phyloP scores from a whole-genome alignment of 2,329 filamentous ascomycete species.

The Teratosphaeria viscida region DNA sequence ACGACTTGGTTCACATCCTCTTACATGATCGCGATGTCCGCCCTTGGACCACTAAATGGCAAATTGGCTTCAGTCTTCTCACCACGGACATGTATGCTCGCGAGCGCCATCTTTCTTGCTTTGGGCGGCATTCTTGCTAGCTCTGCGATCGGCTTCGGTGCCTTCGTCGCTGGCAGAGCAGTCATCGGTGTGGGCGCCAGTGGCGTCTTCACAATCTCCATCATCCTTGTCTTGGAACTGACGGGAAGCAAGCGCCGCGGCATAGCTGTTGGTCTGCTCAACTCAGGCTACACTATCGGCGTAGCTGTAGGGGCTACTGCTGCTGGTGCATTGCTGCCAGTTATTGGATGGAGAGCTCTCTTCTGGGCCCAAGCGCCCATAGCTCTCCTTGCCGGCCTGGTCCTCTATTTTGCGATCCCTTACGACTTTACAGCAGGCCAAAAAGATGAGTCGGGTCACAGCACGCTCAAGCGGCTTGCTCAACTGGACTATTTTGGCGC shows the following conservation, averaged over 20 bases:
- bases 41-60: conserved; percentile 58
- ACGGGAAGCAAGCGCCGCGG: conserved; percentile 57
- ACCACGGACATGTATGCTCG: conserved; percentile 54
- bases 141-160: conserved; percentile 45
- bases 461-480: conserved; percentile 45
- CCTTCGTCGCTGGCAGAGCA: conserved; percentile 59
- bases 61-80: conserved; percentile 66
- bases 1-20: conserved; percentile 73
- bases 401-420: conserved; percentile 58
- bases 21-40: conserved; percentile 55
- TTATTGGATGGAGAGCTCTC: conserved; percentile 61
- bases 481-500: conserved; percentile 68
- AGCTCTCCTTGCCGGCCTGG: conserved; percentile 49
- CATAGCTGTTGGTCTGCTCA: conserved; percentile 62
- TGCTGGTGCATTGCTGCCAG: conserved; percentile 53
- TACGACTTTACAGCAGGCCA: conserved; percentile 23
- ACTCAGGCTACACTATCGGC: conserved; percentile 61
- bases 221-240: conserved; percentile 69
- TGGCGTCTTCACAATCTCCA: conserved; percentile 60
- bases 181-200: conserved; percentile 60
- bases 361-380: conserved; percentile 64
- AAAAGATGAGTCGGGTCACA: conserved; percentile 24
- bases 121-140: conserved; percentile 57
- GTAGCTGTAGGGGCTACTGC: conserved; percentile 62
- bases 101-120: conserved; percentile 48